These are phyloP conservation scores for Venustampulla echinocandica DNA, from an alignment of 495 filamentous ascomycete species.

Conservation along the genomic window DNA sequence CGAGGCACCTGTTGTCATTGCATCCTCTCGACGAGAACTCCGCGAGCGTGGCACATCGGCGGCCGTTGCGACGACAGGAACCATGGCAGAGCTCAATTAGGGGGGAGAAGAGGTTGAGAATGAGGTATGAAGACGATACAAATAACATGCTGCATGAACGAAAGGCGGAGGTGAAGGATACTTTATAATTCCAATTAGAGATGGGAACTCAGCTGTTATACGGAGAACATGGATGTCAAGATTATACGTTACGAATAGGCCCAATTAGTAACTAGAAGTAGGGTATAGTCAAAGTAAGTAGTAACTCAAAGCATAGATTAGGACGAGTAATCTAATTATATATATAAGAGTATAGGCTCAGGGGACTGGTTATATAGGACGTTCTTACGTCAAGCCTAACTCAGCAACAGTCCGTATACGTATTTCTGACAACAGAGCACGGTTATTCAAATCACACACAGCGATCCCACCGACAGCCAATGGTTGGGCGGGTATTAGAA, in stretches of 20 bases:
- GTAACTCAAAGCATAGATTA: too few relatives aligned
- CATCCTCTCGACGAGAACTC: neutral
- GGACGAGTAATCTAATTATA: too few relatives aligned
- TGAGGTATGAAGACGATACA: neutral
- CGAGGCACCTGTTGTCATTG: neutral
- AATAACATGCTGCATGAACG: neutral
- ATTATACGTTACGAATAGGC: too few relatives aligned
- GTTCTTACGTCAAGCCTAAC: too few relatives aligned
- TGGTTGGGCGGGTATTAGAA: neutral
- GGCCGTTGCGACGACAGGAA: neutral
- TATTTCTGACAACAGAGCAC: too few relatives aligned
- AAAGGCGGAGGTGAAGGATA: neutral
- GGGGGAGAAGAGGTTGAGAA: neutral
- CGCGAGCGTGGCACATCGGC: neutral
- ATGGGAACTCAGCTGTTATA: neutral
- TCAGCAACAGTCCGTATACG: too few relatives aligned
- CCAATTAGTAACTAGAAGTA: too few relatives aligned
- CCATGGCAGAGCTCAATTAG: neutral
- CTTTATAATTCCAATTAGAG: neutral
- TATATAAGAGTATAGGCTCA: too few relatives aligned
- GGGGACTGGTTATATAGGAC: too few relatives aligned
- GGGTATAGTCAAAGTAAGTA: too few relatives aligned
- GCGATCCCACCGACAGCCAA: neutral
- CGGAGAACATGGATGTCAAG: neutral
- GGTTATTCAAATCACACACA: neutral